Conservation (phyloP, 345 rosid genomes). For the Theobroma cacao region DNA sequence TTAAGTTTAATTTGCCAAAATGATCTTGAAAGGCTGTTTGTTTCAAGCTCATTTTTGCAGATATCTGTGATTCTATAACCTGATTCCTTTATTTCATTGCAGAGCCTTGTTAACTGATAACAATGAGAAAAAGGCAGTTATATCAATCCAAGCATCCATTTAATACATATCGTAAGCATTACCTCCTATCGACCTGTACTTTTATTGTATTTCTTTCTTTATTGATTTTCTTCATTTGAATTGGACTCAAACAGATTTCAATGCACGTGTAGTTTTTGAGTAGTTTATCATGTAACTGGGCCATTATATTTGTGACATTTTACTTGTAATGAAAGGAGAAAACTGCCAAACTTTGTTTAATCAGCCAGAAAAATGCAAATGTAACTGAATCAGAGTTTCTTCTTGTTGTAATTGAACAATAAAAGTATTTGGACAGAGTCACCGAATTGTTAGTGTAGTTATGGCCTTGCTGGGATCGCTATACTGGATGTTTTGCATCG, state of each 20-base stretch:
- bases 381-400: neutral
- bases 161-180: conserved; percentile 49
- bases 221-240: neutral
- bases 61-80: neutral
- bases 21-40: neutral
- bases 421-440: neutral
- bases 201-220: neutral
- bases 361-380: neutral
- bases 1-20: neutral
- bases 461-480: neutral
- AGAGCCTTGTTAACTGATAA: neutral
- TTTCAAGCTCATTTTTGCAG: neutral
- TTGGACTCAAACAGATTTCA: neutral
- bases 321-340: neutral
- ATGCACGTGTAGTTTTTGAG: neutral
- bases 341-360: conserved; percentile 1
- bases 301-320: neutral
- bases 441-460: neutral
- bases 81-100: neutral
- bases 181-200: neutral
- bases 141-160: conserved; percentile 58
- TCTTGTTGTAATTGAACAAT: neutral
- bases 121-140: conserved; percentile 46
- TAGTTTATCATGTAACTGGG: neutral
- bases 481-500: neutral